These are phyloP conservation scores for Capsella rubella DNA, from an alignment of 441 rosid species.

Conservation along the genomic window DNA sequence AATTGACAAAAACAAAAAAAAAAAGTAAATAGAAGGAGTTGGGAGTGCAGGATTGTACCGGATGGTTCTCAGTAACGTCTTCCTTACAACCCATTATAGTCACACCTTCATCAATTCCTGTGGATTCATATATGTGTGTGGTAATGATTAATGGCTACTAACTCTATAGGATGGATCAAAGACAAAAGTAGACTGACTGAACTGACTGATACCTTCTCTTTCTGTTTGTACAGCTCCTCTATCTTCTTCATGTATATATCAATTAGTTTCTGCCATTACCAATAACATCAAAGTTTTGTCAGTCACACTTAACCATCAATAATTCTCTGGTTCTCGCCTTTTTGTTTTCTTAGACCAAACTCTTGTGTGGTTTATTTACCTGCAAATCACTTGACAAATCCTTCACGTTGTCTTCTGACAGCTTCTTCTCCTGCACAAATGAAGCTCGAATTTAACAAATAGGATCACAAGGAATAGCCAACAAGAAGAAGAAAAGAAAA, in stretches of 20 bases:
- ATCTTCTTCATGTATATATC: conserved; percentile 88
- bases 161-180: conserved; percentile 12
- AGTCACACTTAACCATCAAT: conserved; percentile 1
- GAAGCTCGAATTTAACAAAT: background rate
- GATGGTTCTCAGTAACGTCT: conserved; percentile 6
- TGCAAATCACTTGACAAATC: conserved; percentile 88
- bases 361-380: conserved; percentile 49
- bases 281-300: conserved; percentile 18
- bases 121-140: conserved; percentile 19
- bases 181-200: background rate
- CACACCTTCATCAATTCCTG: conserved; percentile 47
- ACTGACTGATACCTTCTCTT: conserved; percentile 70
- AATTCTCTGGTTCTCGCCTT: background rate
- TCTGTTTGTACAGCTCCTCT: conserved; percentile 74
- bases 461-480: background rate
- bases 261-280: conserved; percentile 68
- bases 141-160: conserved; percentile 8
- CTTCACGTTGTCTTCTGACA: conserved; percentile 94
- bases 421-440: conserved; percentile 79
- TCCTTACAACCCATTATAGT: background rate
- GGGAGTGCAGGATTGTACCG: conserved; percentile 25
- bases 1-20: background rate
- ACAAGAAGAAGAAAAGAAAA: background rate
- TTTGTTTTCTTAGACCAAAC: background rate
- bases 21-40: background rate